Conservation (phyloP, 805 yeast genomes). For the Scheffersomyces ergatensis region DNA sequence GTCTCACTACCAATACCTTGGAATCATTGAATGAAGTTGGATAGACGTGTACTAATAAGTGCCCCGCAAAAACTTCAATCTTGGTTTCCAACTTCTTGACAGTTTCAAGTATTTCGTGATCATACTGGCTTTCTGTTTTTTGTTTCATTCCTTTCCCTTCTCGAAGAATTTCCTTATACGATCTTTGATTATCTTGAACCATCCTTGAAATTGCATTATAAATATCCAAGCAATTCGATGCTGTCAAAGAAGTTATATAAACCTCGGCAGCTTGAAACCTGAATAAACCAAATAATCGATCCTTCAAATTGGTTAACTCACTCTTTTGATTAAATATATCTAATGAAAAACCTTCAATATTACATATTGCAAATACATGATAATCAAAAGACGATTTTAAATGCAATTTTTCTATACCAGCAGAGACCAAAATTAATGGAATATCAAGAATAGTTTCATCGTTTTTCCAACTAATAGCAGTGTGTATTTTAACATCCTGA, state of each 20-base stretch:
- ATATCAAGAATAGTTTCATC: conserved; percentile 44
- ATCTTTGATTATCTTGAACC: conserved; percentile 66
- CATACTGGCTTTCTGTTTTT: conserved; percentile 1
- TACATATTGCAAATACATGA: conserved; percentile 74
- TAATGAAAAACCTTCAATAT: conserved; percentile 45
- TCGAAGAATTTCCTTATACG: conserved; percentile 72
- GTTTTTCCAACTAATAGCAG: conserved; percentile 71
- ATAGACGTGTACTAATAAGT: conserved; percentile 61
- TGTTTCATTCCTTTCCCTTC: conserved; percentile 26
- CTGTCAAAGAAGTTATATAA: conserved; percentile 79
- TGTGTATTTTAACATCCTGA: conserved; percentile 49
- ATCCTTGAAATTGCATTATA: conserved; percentile 67
- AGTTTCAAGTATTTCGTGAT: conserved; percentile 22
- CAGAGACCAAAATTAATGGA: conserved; percentile 66
- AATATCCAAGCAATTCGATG: conserved; percentile 79
- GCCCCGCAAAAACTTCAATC: conserved; percentile 59
- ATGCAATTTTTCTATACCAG: conserved; percentile 55
- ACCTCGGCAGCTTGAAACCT: conserved; percentile 53
- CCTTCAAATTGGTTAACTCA: conserved; percentile 46
- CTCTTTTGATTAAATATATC: conserved; percentile 70
- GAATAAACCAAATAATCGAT: conserved; percentile 54
- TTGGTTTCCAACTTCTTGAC: conserved; percentile 59
- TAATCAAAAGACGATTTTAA: conserved; percentile 75
- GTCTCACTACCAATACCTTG: conserved; percentile 64
- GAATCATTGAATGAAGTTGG: conserved; percentile 81